Evolutionary conservation across 306 rosid species (phyloP).

Genomic region (Cucurbita moschata): DNA sequence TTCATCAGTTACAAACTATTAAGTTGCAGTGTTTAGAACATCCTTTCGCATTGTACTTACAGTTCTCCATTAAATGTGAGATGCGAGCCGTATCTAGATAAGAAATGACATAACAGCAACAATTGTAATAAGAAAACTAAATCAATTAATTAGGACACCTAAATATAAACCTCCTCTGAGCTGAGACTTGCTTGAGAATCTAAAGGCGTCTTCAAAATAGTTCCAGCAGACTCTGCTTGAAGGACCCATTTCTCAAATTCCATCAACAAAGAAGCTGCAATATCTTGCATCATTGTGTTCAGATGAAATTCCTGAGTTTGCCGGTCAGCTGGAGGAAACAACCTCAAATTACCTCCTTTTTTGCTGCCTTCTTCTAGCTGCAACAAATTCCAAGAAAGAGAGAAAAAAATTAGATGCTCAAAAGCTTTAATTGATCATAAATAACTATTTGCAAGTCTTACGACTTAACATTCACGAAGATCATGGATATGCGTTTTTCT

Average conservation of each 20-base stretch:
- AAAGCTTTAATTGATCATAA: neutral
- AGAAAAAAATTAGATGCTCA: neutral
- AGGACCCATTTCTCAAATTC: slow-evolving; percentile 98
- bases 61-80: neutral
- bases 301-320: slow-evolving; percentile 70
- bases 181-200: slow-evolving; percentile 99
- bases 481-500: neutral
- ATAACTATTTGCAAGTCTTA: neutral
- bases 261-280: slow-evolving; percentile 84
- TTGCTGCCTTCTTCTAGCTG: slow-evolving; percentile 85
- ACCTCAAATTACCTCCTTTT: slow-evolving; percentile 58
- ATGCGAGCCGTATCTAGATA: neutral
- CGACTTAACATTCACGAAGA: neutral
- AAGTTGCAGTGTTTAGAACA: slow-evolving; percentile 7
- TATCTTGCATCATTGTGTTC: slow-evolving; percentile 95
- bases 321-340: slow-evolving; percentile 92
- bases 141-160: slow-evolving; percentile 64
- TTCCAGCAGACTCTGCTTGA: slow-evolving; percentile 90
- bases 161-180: slow-evolving; percentile 99
- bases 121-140: neutral
- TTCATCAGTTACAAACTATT: slow-evolving; percentile 2
- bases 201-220: slow-evolving; percentile 88
- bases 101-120: neutral
- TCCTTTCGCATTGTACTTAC: neutral
- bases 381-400: slow-evolving; percentile 1